Percentiles rank a stretch among this genome's conserved stretches.
Conservation (phyloP, 805 yeast species). For the Hanseniaspora guilliermondii region DNA sequence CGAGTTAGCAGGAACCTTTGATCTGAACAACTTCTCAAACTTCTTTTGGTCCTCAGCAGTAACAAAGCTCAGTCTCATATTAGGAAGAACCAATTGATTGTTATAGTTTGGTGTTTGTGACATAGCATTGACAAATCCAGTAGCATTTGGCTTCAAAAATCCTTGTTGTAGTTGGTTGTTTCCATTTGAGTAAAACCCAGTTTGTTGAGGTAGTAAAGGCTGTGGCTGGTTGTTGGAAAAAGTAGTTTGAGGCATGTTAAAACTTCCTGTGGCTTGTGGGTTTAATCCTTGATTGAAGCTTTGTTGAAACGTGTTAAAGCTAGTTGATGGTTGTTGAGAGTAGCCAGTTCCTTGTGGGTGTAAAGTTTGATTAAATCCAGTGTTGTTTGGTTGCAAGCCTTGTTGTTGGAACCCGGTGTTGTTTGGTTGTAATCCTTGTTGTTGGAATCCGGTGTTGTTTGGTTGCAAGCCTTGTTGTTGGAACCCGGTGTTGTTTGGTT, state of each 20-base stretch:
- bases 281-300: constrained; percentile 5
- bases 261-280: constrained; percentile 30
- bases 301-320: constrained; percentile 8
- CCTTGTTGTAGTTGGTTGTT: constrained; percentile 21
- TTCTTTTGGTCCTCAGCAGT: constrained; percentile 75
- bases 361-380: constrained; percentile 21
- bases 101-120: constrained; percentile 37
- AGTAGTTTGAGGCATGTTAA: constrained; percentile 23
- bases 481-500: constrained; percentile 3
- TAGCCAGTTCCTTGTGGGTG: constrained; percentile 26
- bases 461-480: constrained; percentile 16
- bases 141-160: constrained; percentile 33
- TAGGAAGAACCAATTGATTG: constrained; percentile 52
- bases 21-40: constrained; percentile 71
- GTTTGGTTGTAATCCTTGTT: constrained; percentile 7
- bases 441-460: not conserved
- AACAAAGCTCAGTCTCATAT: constrained; percentile 69
- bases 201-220: constrained; percentile 31
- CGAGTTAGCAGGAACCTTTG: constrained; percentile 50
- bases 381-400: constrained; percentile 9
- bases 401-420: constrained; percentile 14
- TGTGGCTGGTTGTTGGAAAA: constrained; percentile 20
- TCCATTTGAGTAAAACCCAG: constrained; percentile 35
- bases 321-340: constrained; percentile 17
- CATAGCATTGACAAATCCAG: constrained; percentile 35